Base-by-base conservation (phyloP, 2,329 filamentous ascomycete genomes). In the Fusarium neocosmosporiellum region DNA sequence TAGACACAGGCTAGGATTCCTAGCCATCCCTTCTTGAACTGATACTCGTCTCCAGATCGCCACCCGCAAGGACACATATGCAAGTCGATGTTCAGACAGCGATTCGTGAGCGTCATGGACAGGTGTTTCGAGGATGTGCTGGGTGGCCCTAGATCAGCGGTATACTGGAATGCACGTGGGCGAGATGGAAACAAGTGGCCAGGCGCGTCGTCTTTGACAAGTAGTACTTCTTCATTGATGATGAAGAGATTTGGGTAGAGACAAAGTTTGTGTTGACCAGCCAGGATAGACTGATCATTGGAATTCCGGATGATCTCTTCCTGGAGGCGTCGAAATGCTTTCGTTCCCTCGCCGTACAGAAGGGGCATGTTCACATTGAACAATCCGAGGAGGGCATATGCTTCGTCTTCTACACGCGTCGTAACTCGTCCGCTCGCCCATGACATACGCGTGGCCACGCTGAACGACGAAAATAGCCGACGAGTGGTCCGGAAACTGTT, bases 401-500 rank as follows among this genome's bases (percentile, higher is more conserved):
- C 39, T 22, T 22, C 0, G 39, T 41, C 39, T 7, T 41, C 39
- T 3, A 41, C 39, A 14, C 39, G 39, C 14, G 13, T 22, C 11
- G 39, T 41, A 13, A 41, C 39, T 41, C 39, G 39, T 4, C 3
- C 22, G 39, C 39, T 41, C 14, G 39, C 39, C 39, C n/a, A 22
- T 14, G 39, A 41, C 11, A 41, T 20, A n/a, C 39, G 39, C 6
- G 6, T 41, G 7, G 11, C 39, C 7, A 41, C 39, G n/a, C 11
- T 41, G 11, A 41, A 41, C 7, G 39, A 41, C 39, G 11, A 41
- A 8, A 41, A 6, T 13, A 41, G 1, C 11, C 0, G 39, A 41
- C 6, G n/a, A 41, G 22, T 8, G 0, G n/a, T 0, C 39, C 5
- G 6, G 39, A 5, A 6, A 0, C 2, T 1, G 36, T 2, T 6